Percentiles rank a stretch among this genome's conserved stretches.
Conservation (phyloP, 352 stramenopile species). For the Globisporangium camurandrum region DNA sequence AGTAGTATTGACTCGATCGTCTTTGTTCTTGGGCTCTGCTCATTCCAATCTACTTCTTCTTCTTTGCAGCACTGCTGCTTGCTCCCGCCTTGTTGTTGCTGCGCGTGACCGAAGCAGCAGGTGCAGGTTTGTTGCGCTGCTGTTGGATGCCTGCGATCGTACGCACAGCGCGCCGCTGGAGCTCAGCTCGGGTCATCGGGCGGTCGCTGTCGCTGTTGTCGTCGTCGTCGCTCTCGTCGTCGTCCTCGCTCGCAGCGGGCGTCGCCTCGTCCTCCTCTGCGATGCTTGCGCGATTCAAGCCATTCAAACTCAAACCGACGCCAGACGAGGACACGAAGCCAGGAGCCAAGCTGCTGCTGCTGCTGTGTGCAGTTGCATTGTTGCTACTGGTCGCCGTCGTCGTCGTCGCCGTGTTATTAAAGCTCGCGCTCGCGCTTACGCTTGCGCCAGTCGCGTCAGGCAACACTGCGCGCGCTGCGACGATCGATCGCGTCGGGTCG, state of each 20-base stretch:
- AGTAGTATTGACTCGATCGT: too few species aligned
- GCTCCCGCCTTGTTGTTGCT: constrained; percentile 18
- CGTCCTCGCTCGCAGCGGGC: constrained; percentile 50
- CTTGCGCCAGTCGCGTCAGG: constrained; percentile 19
- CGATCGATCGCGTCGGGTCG: constrained; percentile 49
- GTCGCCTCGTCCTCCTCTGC: constrained; percentile 34
- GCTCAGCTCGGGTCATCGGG: constrained; percentile 49
- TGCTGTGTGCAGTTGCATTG: constrained; percentile 5
- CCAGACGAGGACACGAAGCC: too few species aligned
- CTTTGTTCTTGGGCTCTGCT: too few species aligned
- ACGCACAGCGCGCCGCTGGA: constrained; percentile 52
- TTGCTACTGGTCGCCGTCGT: neutral
- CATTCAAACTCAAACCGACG: too few species aligned
- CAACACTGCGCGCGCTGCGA: constrained; percentile 35
- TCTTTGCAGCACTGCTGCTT: neutral
- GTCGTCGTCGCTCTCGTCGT: constrained; percentile 65
- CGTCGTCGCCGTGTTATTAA: too few species aligned
- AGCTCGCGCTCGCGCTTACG: neutral
- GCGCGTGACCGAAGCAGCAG: constrained; percentile 13
- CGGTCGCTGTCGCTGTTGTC: constrained; percentile 60
- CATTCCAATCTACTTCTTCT: too few species aligned
- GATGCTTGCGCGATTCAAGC: constrained; percentile 22
- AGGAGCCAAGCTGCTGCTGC: neutral
- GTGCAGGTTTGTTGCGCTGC: constrained; percentile 42
- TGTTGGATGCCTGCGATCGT: constrained; percentile 36